Conservation (phyloP, 2,329 filamentous ascomycete genomes). For the Ophidiomyces ophidiicola region DNA sequence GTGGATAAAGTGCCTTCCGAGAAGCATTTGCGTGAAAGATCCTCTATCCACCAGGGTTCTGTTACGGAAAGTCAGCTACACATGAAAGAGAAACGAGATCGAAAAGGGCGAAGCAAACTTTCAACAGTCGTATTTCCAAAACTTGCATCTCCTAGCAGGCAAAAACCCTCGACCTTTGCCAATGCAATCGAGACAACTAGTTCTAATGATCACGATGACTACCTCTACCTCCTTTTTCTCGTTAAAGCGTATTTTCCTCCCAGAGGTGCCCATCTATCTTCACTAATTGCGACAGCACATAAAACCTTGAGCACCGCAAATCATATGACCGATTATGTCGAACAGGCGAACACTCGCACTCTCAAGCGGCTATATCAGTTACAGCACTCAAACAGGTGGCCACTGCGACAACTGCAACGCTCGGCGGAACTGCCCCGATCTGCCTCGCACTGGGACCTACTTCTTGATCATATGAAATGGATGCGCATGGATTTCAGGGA, state of each 20-base stretch:
- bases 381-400: slow-evolving; percentile 87
- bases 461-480: slow-evolving; percentile 91
- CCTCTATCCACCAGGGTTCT: slow-evolving; percentile 18
- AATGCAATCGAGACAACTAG: slow-evolving; percentile 27
- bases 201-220: slow-evolving; percentile 42
- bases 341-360: slow-evolving; percentile 78
- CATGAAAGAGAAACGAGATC: slow-evolving; percentile 42
- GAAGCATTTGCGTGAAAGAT: slow-evolving; percentile 22
- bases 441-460: slow-evolving; percentile 68
- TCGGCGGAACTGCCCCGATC: slow-evolving; percentile 67
- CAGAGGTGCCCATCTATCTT: slow-evolving; percentile 45
- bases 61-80: slow-evolving; percentile 4
- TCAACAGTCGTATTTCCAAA: slow-evolving; percentile 72
- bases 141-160: slow-evolving; percentile 42
- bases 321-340: slow-evolving; percentile 67
- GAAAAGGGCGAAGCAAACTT: slow-evolving; percentile 49
- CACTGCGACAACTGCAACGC: slow-evolving; percentile 74
- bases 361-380: slow-evolving; percentile 77
- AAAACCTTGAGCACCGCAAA: slow-evolving; percentile 84
- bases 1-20: slow-evolving; percentile 19
- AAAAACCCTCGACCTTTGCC: slow-evolving; percentile 28
- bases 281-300: slow-evolving; percentile 67
- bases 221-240: slow-evolving; percentile 52
- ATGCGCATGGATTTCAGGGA: slow-evolving; percentile 94
- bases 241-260: slow-evolving; percentile 46